Percentiles rank a stretch among this genome's conserved stretches.
These are phyloP conservation scores for Sindora glabra DNA, from an alignment of 306 rosid species.

Conservation along the genomic window DNA sequence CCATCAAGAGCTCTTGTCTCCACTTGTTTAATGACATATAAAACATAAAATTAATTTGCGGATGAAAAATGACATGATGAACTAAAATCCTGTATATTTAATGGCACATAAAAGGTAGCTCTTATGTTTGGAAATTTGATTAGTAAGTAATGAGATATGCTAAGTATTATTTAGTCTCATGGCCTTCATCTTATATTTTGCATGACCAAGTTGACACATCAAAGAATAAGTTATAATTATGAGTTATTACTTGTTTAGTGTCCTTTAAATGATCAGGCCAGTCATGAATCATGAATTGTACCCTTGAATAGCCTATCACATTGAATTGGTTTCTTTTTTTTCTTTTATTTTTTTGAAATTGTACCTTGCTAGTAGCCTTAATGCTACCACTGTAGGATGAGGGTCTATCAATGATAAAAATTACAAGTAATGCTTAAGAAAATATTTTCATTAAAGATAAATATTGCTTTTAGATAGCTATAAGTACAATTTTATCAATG, in stretches of 20 bases:
- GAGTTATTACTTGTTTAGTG: constrained; percentile 43
- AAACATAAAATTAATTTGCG: background rate
- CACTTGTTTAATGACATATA: constrained; percentile 25
- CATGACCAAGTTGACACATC: background rate
- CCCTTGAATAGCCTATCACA: constrained; percentile 71
- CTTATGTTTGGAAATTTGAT: no score
- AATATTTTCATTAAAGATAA: no score
- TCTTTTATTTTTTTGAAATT: constrained; percentile 41
- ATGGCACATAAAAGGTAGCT: no score
- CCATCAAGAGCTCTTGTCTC: constrained; percentile 46
- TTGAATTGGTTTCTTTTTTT: constrained; percentile 72
- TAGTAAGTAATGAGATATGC: no score
- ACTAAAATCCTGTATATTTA: no score
- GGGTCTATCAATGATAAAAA: constrained; percentile 61
- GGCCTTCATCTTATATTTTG: no score
- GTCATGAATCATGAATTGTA: constrained; percentile 83
- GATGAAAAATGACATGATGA: no score
- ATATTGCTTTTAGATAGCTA: no score
- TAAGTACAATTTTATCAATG: no score
- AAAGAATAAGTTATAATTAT: background rate
- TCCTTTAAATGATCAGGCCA: constrained; percentile 83
- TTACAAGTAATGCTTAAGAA: no score
- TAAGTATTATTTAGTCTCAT: no score
- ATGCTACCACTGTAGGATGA: constrained; percentile 52
- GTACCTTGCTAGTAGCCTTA: constrained; percentile 58